Conservation (phyloP, 2,329 filamentous ascomycete genomes). For the Trichoderma asperellum region DNA sequence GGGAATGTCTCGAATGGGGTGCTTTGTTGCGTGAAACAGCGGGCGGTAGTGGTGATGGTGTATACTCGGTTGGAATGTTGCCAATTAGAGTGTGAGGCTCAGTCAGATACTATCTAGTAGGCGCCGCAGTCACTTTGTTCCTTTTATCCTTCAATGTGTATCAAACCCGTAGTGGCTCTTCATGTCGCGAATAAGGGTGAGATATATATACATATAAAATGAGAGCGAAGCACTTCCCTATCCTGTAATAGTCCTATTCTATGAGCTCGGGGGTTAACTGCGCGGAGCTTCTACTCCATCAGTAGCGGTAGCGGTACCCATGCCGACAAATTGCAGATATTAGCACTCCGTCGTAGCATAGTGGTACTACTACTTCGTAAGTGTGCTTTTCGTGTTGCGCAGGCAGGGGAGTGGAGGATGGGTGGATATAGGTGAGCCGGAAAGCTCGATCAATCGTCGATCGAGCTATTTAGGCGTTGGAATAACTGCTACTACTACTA, state of each 20-base stretch:
- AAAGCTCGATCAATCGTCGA: slow-evolving; percentile 19
- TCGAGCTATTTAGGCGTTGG: slow-evolving; percentile 8
- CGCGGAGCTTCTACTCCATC: slow-evolving; percentile 19
- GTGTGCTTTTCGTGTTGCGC: slow-evolving; percentile 5
- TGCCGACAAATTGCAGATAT: not conserved
- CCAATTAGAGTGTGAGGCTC: not conserved
- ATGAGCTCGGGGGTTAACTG: not conserved
- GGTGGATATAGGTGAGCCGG: slow-evolving; percentile 5
- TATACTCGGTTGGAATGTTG: not conserved
- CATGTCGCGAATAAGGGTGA: not conserved
- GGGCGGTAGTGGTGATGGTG: not conserved
- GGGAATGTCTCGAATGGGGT: not conserved
- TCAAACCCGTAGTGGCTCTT: not conserved
- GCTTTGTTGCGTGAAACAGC: not conserved
- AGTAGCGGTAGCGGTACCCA: slow-evolving; percentile 10
- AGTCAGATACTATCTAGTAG: not conserved
- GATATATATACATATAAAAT: not conserved
- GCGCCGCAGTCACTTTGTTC: not conserved
- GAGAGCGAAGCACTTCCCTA: not conserved
- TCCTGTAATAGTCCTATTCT: not conserved
- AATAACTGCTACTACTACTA: not conserved
- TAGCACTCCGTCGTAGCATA: not conserved
- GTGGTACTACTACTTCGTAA: not conserved
- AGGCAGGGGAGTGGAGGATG: not conserved
- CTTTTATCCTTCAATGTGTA: not conserved